Conservation (phyloP, 1,284 basidiomycete species). For the Tilletia caries region DNA sequence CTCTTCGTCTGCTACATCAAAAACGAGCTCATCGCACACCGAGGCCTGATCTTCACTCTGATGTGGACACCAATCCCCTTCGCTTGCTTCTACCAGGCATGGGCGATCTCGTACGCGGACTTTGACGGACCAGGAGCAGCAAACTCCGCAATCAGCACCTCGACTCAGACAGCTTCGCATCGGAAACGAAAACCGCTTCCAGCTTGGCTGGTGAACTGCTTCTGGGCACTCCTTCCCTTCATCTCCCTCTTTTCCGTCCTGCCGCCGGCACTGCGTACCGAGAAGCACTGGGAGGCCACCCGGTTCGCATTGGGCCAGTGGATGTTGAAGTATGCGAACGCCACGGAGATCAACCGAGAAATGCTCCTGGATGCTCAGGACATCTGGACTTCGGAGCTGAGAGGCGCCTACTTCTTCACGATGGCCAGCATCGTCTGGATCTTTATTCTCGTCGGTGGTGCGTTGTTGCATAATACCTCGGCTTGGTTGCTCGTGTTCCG, state of each 20-base stretch:
- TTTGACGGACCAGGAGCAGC: not conserved
- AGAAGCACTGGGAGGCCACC: not conserved
- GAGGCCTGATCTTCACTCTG: not conserved
- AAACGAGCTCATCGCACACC: not conserved
- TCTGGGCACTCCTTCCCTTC: not conserved
- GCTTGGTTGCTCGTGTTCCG: not conserved
- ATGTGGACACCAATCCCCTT: not conserved
- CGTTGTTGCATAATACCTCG: not conserved
- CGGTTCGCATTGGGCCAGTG: not conserved
- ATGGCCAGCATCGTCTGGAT: not conserved
- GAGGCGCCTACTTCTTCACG: not conserved
- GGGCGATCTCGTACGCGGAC: not conserved
- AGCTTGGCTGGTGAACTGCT: not conserved
- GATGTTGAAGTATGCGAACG: not conserved
- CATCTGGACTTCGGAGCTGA: not conserved
- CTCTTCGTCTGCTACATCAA: not conserved
- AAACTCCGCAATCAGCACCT: not conserved
- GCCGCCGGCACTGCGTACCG: not conserved
- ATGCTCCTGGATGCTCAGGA: slow-evolving; percentile 5
- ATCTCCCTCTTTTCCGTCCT: not conserved
- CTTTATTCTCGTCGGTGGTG: not conserved
- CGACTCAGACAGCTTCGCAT: not conserved
- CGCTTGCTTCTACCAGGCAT: not conserved
- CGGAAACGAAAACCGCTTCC: not conserved
- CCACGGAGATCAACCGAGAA: not conserved